Base-by-base conservation (phyloP, 768 basidiomycete genomes). In the Mycena capillaripes region DNA sequence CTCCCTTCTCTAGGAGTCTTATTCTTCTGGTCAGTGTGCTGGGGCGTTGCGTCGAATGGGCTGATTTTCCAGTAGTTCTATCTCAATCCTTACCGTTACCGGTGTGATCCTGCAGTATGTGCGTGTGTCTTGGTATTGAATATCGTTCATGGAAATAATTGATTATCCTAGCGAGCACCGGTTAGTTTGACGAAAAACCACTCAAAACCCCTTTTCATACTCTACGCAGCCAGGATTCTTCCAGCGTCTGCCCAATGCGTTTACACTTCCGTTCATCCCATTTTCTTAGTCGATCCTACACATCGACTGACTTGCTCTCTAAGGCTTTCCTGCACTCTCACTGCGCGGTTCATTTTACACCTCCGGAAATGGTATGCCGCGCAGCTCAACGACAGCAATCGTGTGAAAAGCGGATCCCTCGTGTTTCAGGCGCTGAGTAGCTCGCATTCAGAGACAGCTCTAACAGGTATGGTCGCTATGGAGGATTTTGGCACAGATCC, bases 301-400 rank as follows among this genome's bases (percentile, higher is more conserved):
- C 29, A 19, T 55, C 29, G 52, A 16, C 52, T 32, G 52, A 55
- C 32, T 32, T 30, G 52, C 52, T 30, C 17, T 55, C 19, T 21
- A 30, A 55, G 52, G 17, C 52, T 55, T 55, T 55, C 52, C 52
- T 55, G 52, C 52, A 55, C 52, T 29, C 52, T 55, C 52, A 55
- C 52, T 55, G 52, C 52, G 52, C 52, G 52, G 52, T 55, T 55
- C 52, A 55, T 55, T 55, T 29, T 55, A 55, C 52, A 55, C 52
- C 52, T 55, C 14, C 52, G 52, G 30, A 17, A 55, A 30, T 55
- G 52, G 52, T 55, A 55, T 55, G 52, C 52, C 29, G 29, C 52
- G 29, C 52, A 55, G 16, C 52, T n/a, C n/a, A n/a, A n/a, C n/a
- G n/a, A n/a, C n/a, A n/a, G n/a, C n/a, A n/a, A n/a, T n/a, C n/a